phyloP scores from a whole-genome alignment of 495 filamentous ascomycete species.

The Oidiodendron maius region DNA sequence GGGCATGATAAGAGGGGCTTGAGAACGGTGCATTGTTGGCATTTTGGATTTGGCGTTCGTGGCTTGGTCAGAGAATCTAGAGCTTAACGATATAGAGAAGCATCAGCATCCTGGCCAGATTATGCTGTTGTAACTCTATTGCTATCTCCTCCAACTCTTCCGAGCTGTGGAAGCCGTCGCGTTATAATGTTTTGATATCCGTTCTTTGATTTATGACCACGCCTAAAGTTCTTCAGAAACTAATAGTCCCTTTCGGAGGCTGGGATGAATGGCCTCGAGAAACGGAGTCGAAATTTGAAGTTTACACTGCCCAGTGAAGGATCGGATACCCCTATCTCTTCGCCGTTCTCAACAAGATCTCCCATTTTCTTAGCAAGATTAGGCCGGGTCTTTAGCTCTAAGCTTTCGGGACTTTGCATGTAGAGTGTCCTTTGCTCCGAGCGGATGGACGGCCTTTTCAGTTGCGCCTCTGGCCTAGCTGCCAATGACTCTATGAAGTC shows the following conservation, averaged over 20 bases:
- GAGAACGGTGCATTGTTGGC: conserved; percentile 15
- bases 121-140: not conserved
- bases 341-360: conserved; percentile 19
- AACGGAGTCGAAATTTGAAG: conserved; percentile 64
- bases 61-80: conserved; percentile 8
- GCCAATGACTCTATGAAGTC: conserved; percentile 84
- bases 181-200: too few species aligned
- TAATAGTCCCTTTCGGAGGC: not conserved
- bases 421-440: conserved; percentile 81
- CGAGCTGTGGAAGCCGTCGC: not conserved
- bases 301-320: conserved; percentile 64
- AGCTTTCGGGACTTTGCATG: conserved; percentile 72
- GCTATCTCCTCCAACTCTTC: conserved; percentile 2
- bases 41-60: conserved; percentile 18
- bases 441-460: conserved; percentile 86
- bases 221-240: not conserved
- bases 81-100: too few species aligned
- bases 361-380: conserved; percentile 71
- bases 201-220: too few species aligned
- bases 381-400: conserved; percentile 73
- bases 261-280: conserved; percentile 19
- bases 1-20: conserved; percentile 17
- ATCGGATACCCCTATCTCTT: conserved; percentile 71
- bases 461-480: conserved; percentile 73
- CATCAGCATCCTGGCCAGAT: too few species aligned